Conservation (phyloP, 208 protist species). For the Naegleria fowleri region DNA sequence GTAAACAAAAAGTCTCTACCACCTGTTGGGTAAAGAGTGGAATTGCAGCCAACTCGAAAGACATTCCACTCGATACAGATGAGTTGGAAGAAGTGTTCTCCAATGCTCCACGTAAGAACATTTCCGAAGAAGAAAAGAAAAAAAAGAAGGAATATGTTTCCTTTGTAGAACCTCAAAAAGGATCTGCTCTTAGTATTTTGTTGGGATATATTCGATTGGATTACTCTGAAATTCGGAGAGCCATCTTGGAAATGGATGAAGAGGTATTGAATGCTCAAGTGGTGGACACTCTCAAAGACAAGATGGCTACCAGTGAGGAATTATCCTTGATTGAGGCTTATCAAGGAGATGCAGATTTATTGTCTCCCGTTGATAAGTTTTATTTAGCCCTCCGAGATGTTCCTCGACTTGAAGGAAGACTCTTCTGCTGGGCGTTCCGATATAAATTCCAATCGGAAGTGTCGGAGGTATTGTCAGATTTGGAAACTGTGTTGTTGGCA, state of each 20-base stretch:
- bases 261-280: neutral
- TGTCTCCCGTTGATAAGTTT: constrained; percentile 15
- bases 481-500: neutral
- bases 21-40: neutral
- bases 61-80: neutral
- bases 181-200: neutral
- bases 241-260: constrained; percentile 23
- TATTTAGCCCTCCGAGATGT: constrained; percentile 3
- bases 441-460: neutral
- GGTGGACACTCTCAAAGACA: constrained; percentile 11
- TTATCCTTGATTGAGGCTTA: neutral
- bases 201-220: neutral
- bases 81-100: constrained; percentile 16
- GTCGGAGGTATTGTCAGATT: neutral
- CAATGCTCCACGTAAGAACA: neutral
- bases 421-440: constrained; percentile 29
- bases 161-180: constrained; percentile 11
- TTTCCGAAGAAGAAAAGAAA: neutral
- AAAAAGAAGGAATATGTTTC: constrained; percentile 5
- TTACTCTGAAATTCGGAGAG: neutral
- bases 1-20: neutral
- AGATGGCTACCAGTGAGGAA: constrained; percentile 7
- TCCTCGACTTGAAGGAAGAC: constrained; percentile 6
- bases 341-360: neutral
- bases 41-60: neutral